phyloP scores from a whole-genome alignment of 257 asterid species.

The Solanum pennellii region DNA sequence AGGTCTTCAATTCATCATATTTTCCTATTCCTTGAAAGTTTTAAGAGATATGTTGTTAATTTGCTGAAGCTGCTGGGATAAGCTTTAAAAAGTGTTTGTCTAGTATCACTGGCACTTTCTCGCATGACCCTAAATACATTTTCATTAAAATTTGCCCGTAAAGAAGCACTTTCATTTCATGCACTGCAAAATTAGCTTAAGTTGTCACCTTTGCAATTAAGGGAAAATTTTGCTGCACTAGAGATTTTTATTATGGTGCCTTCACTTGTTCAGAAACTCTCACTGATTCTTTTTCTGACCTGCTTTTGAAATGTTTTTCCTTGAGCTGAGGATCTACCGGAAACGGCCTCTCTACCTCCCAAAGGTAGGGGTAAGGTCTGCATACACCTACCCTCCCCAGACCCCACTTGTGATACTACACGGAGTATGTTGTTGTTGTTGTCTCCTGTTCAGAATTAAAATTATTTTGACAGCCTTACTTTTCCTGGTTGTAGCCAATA shows the following conservation, averaged over 20 bases:
- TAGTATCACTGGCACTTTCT: neutral
- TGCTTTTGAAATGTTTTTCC: neutral
- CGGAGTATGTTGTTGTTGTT: neutral
- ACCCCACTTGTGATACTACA: neutral
- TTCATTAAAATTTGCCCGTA: neutral
- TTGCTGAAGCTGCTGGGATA: neutral
- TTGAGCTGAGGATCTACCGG: neutral
- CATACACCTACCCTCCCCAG: neutral
- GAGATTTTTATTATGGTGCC: neutral
- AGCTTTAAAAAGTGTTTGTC: neutral
- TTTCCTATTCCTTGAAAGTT: neutral
- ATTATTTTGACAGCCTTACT: conserved; percentile 7
- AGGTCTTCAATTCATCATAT: neutral
- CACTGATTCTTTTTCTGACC: neutral
- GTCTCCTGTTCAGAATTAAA: neutral
- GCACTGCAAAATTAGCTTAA: neutral
- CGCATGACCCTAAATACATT: neutral
- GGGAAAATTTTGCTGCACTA: neutral
- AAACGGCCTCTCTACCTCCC: neutral
- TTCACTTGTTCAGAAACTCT: neutral
- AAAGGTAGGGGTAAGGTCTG: neutral
- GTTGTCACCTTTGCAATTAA: neutral
- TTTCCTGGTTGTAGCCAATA: conserved; percentile 56
- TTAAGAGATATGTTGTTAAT: neutral
- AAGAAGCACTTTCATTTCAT: neutral